phyloP scores from a whole-genome alignment of 2,329 filamentous ascomycete species.

The Rachicladosporium sp. region DNA sequence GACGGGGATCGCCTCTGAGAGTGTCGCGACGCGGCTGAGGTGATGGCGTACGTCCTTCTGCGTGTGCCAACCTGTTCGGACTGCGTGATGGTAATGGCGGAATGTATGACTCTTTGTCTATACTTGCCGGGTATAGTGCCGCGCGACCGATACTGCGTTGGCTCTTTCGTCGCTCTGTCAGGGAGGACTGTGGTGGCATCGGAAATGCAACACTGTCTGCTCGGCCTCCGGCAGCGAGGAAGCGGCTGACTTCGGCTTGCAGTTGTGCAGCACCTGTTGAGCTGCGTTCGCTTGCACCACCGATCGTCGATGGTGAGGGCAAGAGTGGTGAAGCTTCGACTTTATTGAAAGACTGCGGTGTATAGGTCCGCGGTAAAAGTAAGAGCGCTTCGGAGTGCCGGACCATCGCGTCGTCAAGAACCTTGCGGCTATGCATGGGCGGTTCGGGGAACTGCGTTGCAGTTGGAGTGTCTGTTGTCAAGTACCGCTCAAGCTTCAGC shows the following conservation, averaged over 20 bases:
- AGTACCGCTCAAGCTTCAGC: conserved; percentile 18
- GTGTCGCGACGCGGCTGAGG: no score
- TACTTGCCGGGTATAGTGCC: conserved; percentile 5
- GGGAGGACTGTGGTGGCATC: conserved; percentile 3
- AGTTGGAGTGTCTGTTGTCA: conserved; percentile 9
- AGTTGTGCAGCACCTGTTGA: conserved; percentile 2
- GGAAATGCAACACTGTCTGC: conserved; percentile 3
- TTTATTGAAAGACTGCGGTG: conserved; percentile 1
- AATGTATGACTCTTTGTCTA: not conserved
- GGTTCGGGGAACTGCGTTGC: conserved; percentile 3
- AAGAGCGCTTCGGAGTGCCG: not conserved
- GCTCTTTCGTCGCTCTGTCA: no score
- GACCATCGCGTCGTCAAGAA: no score
- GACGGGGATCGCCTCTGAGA: no score
- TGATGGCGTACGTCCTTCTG: no score
- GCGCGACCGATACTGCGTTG: no score
- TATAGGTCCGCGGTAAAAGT: conserved; percentile 3
- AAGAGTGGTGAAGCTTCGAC: not conserved
- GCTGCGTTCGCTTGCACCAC: conserved; percentile 1
- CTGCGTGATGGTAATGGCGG: conserved; percentile 8
- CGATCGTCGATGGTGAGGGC: not conserved
- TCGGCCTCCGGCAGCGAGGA: conserved; percentile 1
- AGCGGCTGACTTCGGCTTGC: conserved; percentile 3
- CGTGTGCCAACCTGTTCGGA: conserved; percentile 5
- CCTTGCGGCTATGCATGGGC: not conserved